Percentiles rank a stretch among this genome's conserved stretches.
These are phyloP conservation scores for Maudiozyma turicensis DNA, from an alignment of 805 yeast genomes.

Conservation along the genomic window DNA sequence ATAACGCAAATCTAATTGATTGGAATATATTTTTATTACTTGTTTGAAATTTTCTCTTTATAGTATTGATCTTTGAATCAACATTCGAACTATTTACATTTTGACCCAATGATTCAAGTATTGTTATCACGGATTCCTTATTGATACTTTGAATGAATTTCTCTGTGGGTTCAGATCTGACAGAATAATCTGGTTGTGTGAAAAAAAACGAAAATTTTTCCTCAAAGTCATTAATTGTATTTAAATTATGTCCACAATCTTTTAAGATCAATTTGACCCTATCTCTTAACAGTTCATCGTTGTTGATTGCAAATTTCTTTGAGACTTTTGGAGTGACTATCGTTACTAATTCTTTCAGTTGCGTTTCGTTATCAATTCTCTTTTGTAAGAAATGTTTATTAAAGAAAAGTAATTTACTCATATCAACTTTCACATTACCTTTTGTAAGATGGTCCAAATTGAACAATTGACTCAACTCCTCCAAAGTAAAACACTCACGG, in stretches of 20 bases:
- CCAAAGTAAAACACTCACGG: constrained; percentile 43
- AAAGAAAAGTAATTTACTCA: constrained; percentile 62
- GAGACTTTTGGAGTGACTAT: constrained; percentile 19
- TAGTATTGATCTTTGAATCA: too few species aligned
- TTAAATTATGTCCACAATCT: constrained; percentile 40
- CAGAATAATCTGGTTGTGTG: constrained; percentile 20
- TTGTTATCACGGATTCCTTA: constrained; percentile 2
- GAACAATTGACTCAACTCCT: constrained; percentile 47
- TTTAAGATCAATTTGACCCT: constrained; percentile 34
- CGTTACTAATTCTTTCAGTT: constrained; percentile 31
- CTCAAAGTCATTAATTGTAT: constrained; percentile 44
- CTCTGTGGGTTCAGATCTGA: constrained; percentile 4
- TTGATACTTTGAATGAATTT: constrained; percentile 23
- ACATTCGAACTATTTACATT: background rate
- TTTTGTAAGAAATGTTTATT: constrained; percentile 57
- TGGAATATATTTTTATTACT: constrained; percentile 39
- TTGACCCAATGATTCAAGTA: constrained; percentile 12
- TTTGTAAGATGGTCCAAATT: constrained; percentile 67
- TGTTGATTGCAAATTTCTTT: constrained; percentile 6
- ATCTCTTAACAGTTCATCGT: constrained; percentile 13
- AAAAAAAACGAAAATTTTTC: constrained; percentile 43
- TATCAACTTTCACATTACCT: constrained; percentile 90
- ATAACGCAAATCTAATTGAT: constrained; percentile 54
- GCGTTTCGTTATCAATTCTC: constrained; percentile 32
- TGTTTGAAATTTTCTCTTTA: too few species aligned